Evolutionary conservation across 805 yeast genomes (phyloP), one percentile per base, ranked within the genome.

Genomic region (Saccharomycopsis oosterbeekiorum): DNA sequence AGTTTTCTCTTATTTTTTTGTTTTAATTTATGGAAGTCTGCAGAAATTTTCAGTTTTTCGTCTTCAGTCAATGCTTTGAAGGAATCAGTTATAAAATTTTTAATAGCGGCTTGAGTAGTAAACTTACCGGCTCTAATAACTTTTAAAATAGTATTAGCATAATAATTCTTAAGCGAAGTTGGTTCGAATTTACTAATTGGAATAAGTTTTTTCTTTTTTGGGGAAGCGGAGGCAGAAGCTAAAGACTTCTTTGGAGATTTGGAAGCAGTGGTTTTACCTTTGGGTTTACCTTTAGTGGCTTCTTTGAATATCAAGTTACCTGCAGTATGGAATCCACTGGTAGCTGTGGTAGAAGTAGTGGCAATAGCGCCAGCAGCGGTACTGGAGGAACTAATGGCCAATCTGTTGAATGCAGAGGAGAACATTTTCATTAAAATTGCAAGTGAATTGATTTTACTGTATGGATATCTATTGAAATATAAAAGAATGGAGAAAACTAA

Each of bases 111-210:
- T 36, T 62, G 50, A 15, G 59, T 19, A 15, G 59, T 59, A 50
- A 60, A 57, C 39, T 62, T 62, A 47, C 57, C 57, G 4, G 37
- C 57, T 24, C 37, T 59, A 8, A 62, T 15, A 15, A 59, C 62
- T n/a, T 56, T 40, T 15, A 59, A n/a, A 5, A 62, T 62, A 11
- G 60, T 24, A 15, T 62, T 62, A 26, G 60, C 61, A 26, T 34
- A 62, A 29, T 41, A 36, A 14, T 51, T 42, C 40, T 43, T 56
- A 1, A 57, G 29, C 15, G 59, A 56, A 5, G 57, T 51, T n/a
- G 51, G 55, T 12, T 19, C 40, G 26, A 36, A 59, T 29, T 56
- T 59, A 9, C 19, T 24, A 34, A 62, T 15, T 56, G 51, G 39
- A 4, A 55, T 47, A 51, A 19, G 39, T 14, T 47, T 39, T 51